Percentiles rank a stretch among this genome's conserved stretches.
These are phyloP conservation scores for Trametes gibbosa DNA, from an alignment of 768 basidiomycete genomes.

Conservation along the genomic window DNA sequence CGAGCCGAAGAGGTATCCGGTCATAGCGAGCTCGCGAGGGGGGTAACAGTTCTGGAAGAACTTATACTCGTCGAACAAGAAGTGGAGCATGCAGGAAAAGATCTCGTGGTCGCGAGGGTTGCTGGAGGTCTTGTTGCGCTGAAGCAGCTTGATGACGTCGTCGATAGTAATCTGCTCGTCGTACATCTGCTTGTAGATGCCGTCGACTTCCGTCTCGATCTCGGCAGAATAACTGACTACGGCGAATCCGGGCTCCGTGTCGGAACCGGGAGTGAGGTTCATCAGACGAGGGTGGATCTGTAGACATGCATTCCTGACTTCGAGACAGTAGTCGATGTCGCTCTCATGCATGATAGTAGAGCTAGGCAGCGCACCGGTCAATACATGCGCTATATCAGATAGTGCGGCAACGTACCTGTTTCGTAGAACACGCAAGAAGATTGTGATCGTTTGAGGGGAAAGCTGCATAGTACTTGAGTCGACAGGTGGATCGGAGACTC, in stretches of 20 bases:
- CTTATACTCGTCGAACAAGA: constrained; percentile 99
- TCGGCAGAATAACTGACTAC: constrained; percentile 87
- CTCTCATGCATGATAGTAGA: constrained; percentile 70
- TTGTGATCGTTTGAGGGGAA: constrained; percentile 85
- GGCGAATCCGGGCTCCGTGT: constrained; percentile 86
- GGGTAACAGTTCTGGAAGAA: constrained; percentile 98
- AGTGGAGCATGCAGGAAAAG: constrained; percentile 99
- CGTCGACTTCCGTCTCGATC: constrained; percentile 90
- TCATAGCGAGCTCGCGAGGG: constrained; percentile 90
- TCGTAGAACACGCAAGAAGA: constrained; percentile 87
- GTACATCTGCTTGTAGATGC: constrained; percentile 98
- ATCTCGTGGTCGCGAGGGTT: constrained; percentile 89
- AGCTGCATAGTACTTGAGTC: constrained; percentile 84
- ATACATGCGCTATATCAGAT: neutral
- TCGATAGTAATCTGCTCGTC: constrained; percentile 93
- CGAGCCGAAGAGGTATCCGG: constrained; percentile 93
- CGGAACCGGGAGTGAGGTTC: constrained; percentile 83
- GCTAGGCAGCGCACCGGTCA: constrained; percentile 35
- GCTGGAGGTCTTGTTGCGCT: constrained; percentile 78
- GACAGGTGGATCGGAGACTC: constrained; percentile 72
- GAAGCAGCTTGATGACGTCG: constrained; percentile 86
- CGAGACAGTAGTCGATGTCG: constrained; percentile 83
- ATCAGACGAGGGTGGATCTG: constrained; percentile 96
- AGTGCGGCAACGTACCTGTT: constrained; percentile 55
- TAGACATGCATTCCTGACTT: constrained; percentile 89